Evolutionary conservation across 805 yeast species (phyloP).

Genomic region (Yueomyces sp.): DNA sequence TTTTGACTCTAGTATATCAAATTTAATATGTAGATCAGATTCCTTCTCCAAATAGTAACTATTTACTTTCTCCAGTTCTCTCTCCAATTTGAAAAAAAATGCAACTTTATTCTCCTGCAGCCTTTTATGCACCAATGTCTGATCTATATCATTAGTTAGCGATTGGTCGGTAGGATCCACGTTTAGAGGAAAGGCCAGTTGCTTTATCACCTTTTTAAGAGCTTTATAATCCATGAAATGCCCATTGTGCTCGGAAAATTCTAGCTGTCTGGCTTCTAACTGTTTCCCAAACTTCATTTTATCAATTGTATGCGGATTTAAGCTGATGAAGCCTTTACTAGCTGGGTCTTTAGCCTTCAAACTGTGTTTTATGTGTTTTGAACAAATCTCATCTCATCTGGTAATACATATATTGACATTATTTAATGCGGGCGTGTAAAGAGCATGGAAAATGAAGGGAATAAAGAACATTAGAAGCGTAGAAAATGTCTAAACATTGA

Average conservation of each 20-base stretch:
- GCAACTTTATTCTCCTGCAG: slow-evolving; percentile 86
- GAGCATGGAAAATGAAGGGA: too few relatives aligned
- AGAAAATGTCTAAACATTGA: too few relatives aligned
- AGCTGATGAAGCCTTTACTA: too few relatives aligned
- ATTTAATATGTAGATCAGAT: slow-evolving; percentile 65
- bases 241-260: slow-evolving; percentile 88
- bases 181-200: slow-evolving; percentile 34
- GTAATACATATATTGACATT: too few relatives aligned
- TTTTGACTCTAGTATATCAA: slow-evolving; percentile 65
- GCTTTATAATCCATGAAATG: slow-evolving; percentile 93
- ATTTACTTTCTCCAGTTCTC: slow-evolving; percentile 93
- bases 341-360: too few relatives aligned
- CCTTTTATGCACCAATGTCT: slow-evolving; percentile 30
- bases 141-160: slow-evolving; percentile 24
- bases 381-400: too few relatives aligned
- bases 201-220: slow-evolving; percentile 80
- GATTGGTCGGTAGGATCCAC: background rate
- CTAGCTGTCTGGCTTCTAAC: slow-evolving; percentile 85
- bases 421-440: too few relatives aligned
- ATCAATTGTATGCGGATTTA: background rate
- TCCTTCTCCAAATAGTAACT: slow-evolving; percentile 86
- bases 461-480: too few relatives aligned
- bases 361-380: too few relatives aligned
- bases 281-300: slow-evolving; percentile 86
- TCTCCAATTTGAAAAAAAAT: slow-evolving; percentile 73